Conservation (phyloP, 768 basidiomycete genomes). For the Phylloporus rhodoxanthus region DNA sequence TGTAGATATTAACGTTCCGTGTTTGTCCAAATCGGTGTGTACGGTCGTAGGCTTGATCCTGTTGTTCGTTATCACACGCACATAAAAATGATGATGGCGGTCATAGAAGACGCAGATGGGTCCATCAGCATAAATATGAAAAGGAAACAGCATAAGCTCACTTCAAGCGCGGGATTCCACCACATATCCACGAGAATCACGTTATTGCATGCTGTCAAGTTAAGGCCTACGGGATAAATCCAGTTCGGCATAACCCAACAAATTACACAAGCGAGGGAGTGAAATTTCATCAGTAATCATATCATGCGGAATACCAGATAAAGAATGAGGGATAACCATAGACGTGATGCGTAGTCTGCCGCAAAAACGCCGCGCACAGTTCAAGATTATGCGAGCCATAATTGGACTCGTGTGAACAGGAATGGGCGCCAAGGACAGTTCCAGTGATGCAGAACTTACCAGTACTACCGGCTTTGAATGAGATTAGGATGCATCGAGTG, state of each 20-base stretch:
- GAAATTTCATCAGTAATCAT: constrained; percentile 12
- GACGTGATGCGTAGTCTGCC: neutral
- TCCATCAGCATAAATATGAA: constrained; percentile 7
- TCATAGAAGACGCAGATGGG: neutral
- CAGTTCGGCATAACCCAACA: neutral
- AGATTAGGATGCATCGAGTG: constrained; percentile 81
- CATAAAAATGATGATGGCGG: neutral
- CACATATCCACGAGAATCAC: constrained; percentile 91
- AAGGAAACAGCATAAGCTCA: constrained; percentile 28
- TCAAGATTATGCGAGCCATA: neutral
- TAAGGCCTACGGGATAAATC: constrained; percentile 54
- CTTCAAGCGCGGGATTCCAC: constrained; percentile 91
- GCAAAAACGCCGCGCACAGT: neutral
- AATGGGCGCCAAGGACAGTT: neutral
- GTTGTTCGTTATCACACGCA: constrained; percentile 1
- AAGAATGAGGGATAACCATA: neutral
- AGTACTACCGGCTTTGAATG: constrained; percentile 94
- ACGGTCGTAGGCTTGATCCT: constrained; percentile 93
- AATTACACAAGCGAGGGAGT: neutral
- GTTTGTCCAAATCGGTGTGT: constrained; percentile 88
- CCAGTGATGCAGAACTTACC: constrained; percentile 40
- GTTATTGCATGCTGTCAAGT: constrained; percentile 89
- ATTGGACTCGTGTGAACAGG: neutral
- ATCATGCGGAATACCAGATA: neutral
- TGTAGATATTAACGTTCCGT: constrained; percentile 81